Conservation (phyloP, 202 grass and related monocot genomes). For the Hordeum pubiflorum region DNA sequence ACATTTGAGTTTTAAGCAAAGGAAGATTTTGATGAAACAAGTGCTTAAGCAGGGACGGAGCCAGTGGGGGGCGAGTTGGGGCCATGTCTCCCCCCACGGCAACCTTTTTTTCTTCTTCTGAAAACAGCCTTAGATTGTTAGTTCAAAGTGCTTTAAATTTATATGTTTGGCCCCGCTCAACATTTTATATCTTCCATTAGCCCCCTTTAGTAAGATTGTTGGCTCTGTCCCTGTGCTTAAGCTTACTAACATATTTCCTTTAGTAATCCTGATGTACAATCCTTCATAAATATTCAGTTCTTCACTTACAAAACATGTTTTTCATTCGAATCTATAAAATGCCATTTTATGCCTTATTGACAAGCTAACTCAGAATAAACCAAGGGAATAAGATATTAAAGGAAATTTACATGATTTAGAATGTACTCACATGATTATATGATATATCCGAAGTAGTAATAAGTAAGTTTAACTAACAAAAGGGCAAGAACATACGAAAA, state of each 20-base stretch:
- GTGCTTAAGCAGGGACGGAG: background rate
- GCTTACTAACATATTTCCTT: background rate
- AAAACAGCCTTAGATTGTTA: too few relatives aligned
- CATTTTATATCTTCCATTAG: too few relatives aligned
- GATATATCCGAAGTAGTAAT: background rate
- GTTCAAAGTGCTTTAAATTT: too few relatives aligned
- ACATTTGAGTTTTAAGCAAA: background rate
- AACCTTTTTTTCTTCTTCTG: too few relatives aligned
- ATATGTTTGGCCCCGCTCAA: too few relatives aligned
- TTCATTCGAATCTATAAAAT: background rate
- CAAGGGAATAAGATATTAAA: background rate
- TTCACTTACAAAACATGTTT: background rate
- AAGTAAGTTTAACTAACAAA: background rate
- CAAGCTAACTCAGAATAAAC: background rate
- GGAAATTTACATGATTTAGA: background rate
- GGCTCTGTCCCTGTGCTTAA: background rate
- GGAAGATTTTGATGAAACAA: background rate
- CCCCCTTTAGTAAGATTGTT: too few relatives aligned
- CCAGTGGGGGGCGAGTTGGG: too few relatives aligned
- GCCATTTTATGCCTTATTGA: background rate
- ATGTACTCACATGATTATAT: slow-evolving; percentile 2
- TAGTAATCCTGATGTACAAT: background rate
- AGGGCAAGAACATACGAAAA: background rate
- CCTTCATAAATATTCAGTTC: background rate
- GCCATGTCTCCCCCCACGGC: too few relatives aligned